A percentile compares a stretch with the other conserved stretches of the same genome.
Evolutionary conservation across 176 grass and related monocot genomes (phyloP).

Genomic region (Pontederia crassipes): DNA sequence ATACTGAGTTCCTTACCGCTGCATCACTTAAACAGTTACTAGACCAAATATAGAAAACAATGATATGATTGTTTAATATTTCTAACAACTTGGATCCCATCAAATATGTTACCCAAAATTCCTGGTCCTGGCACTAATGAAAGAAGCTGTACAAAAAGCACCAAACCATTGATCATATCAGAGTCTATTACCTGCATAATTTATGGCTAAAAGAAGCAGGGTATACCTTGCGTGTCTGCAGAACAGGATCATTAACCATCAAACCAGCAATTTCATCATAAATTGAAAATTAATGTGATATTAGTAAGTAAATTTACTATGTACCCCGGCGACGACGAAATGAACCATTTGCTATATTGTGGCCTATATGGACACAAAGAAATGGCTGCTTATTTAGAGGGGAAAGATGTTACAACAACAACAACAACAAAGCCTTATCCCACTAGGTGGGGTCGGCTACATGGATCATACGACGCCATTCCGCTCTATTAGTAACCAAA

Average conservation of each 20-base stretch:
- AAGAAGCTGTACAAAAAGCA: slow-evolving; percentile 41
- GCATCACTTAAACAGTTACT: neutral
- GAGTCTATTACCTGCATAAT: neutral
- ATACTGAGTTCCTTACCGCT: no score
- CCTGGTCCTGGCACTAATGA: slow-evolving; percentile 65
- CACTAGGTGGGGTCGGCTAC: no score
- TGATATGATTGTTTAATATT: neutral
- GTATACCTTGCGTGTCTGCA: slow-evolving; percentile 46
- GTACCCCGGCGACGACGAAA: no score
- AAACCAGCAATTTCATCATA: slow-evolving; percentile 57
- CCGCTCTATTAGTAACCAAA: no score
- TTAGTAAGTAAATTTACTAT: no score
- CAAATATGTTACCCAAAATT: slow-evolving; percentile 92
- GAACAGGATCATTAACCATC: slow-evolving; percentile 55
- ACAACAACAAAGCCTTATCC: no score
- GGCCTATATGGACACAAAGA: no score
- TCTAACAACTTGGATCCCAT: slow-evolving; percentile 72
- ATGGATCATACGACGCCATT: no score
- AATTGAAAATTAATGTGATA: slow-evolving; percentile 11
- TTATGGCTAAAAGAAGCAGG: neutral
- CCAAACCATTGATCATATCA: neutral
- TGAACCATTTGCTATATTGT: no score
- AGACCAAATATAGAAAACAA: neutral
- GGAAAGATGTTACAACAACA: no score
- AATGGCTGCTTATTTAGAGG: no score